phyloP scores from a whole-genome alignment of 768 basidiomycete species.

The Podaxis rugospora region DNA sequence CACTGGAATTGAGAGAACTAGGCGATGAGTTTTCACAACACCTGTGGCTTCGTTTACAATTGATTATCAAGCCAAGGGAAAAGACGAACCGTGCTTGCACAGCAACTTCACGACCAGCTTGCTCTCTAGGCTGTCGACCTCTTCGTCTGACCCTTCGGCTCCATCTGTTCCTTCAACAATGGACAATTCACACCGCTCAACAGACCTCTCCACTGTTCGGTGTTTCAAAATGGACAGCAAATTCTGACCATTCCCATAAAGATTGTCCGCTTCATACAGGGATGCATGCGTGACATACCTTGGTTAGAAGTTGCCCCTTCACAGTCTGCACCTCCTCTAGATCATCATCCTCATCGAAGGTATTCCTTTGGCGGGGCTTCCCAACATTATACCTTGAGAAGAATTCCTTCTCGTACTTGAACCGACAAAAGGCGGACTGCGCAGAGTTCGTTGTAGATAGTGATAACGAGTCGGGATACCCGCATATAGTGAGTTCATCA shows the following conservation, averaged over 20 bases:
- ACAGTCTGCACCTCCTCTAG: constrained; percentile 37
- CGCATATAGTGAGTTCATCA: constrained; percentile 72
- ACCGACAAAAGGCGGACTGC: constrained; percentile 77
- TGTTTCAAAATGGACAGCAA: constrained; percentile 73
- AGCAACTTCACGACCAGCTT: constrained; percentile 67
- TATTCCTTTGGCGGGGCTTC: constrained; percentile 12
- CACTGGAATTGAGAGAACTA: constrained; percentile 54
- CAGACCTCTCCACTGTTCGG: constrained; percentile 67
- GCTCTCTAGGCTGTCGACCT: constrained; percentile 62
- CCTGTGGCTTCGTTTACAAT: constrained; percentile 37
- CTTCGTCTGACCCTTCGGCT: constrained; percentile 35
- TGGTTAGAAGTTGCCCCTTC: constrained; percentile 65
- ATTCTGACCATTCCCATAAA: constrained; percentile 34
- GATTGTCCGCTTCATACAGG: background rate
- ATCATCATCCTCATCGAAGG: constrained; percentile 20
- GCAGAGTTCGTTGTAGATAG: constrained; percentile 77
- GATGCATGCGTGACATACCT: constrained; percentile 36
- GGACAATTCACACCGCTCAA: constrained; percentile 72
- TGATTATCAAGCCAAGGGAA: background rate
- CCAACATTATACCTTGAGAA: constrained; percentile 63
- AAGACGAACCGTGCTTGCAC: constrained; percentile 72
- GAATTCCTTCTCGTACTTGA: constrained; percentile 64
- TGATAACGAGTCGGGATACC: constrained; percentile 53
- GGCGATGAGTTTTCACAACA: constrained; percentile 76
- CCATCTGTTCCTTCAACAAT: constrained; percentile 48